Conservation (phyloP, 1,284 basidiomycete species). For the Paramarasmius palmivorus region DNA sequence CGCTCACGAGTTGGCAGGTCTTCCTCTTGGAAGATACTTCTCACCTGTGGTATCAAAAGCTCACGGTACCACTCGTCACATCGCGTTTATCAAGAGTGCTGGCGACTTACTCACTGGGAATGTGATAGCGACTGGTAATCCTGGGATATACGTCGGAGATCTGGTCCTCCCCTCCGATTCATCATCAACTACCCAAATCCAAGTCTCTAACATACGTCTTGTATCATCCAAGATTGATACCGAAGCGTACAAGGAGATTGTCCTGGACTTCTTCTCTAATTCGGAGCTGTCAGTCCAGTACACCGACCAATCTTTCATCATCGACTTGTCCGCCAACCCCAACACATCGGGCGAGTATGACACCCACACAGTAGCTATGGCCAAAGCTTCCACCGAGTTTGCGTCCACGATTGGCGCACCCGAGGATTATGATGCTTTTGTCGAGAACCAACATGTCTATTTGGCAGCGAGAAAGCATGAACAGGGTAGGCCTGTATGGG, state of each 20-base stretch:
- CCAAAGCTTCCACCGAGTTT: constrained; percentile 56
- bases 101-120: constrained; percentile 62
- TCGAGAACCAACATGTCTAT: constrained; percentile 68
- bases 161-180: constrained; percentile 45
- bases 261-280: constrained; percentile 46
- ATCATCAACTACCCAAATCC: constrained; percentile 25
- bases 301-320: constrained; percentile 46
- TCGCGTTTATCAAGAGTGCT: constrained; percentile 64
- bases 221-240: constrained; percentile 45
- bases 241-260: constrained; percentile 34
- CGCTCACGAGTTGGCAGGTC: constrained; percentile 50
- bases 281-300: constrained; percentile 58
- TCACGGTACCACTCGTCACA: constrained; percentile 38
- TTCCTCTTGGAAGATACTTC: constrained; percentile 66
- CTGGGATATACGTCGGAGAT: constrained; percentile 64
- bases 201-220: constrained; percentile 39
- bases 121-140: constrained; percentile 58
- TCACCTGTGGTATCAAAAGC: constrained; percentile 54
- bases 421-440: constrained; percentile 51
- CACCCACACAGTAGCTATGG: constrained; percentile 51
- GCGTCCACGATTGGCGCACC: constrained; percentile 29
- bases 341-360: constrained; percentile 49
- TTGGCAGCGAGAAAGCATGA: constrained; percentile 41
- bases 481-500: constrained; percentile 47
- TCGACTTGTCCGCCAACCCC: constrained; percentile 48